phyloP scores from a whole-genome alignment of 169 alveolate species.

The Eimeria tenella region DNA sequence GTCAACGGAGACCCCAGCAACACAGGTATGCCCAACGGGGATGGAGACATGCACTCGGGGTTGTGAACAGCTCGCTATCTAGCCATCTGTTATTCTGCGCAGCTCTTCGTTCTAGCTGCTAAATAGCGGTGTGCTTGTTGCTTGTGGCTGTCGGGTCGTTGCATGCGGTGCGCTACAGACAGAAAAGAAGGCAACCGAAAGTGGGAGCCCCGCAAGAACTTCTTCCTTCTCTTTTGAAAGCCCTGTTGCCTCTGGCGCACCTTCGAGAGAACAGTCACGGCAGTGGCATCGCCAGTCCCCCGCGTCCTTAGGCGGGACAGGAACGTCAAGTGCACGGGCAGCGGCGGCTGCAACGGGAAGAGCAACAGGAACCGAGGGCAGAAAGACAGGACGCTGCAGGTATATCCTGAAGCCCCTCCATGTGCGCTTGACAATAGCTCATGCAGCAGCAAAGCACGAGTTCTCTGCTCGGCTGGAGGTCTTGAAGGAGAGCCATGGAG shows the following conservation, averaged over 20 bases:
- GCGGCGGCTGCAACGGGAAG: not conserved
- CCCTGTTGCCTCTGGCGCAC: slow-evolving; percentile 10
- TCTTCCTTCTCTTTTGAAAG: not conserved
- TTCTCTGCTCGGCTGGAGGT: slow-evolving; percentile 83
- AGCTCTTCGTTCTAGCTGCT: not conserved
- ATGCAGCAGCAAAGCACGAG: slow-evolving; percentile 82
- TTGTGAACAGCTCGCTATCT: not conserved
- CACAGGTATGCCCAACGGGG: not conserved
- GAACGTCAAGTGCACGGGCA: not conserved
- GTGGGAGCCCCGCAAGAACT: not conserved
- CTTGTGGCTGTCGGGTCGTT: not conserved
- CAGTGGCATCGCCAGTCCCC: not conserved
- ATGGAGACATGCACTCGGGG: not conserved
- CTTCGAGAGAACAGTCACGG: slow-evolving; percentile 5
- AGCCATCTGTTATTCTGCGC: not conserved
- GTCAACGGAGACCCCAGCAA: not conserved
- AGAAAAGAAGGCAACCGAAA: not conserved
- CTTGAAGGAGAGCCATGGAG: slow-evolving; percentile 83
- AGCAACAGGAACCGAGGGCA: not conserved
- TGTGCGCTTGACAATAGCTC: slow-evolving; percentile 78
- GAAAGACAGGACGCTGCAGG: slow-evolving; percentile 33
- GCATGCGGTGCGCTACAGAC: not conserved
- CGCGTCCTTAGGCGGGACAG: not conserved
- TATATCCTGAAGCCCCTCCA: slow-evolving; percentile 83
- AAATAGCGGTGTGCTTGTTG: not conserved